Conservation (phyloP, 2,329 filamentous ascomycete species). For the Ampelomyces quisqualis region DNA sequence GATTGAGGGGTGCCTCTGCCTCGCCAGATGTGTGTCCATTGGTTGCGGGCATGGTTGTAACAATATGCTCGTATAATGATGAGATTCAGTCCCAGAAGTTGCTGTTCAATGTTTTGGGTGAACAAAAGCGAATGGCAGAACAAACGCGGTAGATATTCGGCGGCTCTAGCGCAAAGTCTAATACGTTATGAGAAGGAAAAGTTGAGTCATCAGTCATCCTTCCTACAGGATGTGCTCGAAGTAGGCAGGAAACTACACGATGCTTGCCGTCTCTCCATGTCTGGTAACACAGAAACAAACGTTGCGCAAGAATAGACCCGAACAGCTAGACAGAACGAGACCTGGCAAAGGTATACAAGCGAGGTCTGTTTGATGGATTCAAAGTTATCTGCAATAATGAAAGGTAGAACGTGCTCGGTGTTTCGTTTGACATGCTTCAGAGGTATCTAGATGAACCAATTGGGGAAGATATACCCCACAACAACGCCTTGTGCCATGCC, state of each 20-base stretch:
- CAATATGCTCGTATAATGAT: background rate
- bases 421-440: slow-evolving; percentile 14
- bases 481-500: slow-evolving; percentile 29
- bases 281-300: no score
- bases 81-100: background rate
- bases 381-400: no score
- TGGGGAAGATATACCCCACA: background rate
- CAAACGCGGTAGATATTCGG: slow-evolving; percentile 2
- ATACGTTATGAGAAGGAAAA: slow-evolving; percentile 4
- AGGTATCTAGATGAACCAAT: slow-evolving; percentile 29
- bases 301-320: no score
- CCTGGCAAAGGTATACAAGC: no score
- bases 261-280: no score
- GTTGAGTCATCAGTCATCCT: slow-evolving; percentile 10
- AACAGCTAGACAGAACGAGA: no score
- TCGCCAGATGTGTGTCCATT: slow-evolving; percentile 11
- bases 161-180: slow-evolving; percentile 11
- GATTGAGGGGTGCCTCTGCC: slow-evolving; percentile 26
- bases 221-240: background rate
- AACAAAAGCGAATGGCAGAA: background rate
- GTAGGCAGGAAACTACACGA: no score
- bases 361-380: background rate
- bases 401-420: slow-evolving; percentile 1
- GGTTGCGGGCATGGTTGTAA: slow-evolving; percentile 1
- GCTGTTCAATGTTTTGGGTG: background rate